phyloP scores from a whole-genome alignment of 305 asterid species.

The Andrographis paniculata region DNA sequence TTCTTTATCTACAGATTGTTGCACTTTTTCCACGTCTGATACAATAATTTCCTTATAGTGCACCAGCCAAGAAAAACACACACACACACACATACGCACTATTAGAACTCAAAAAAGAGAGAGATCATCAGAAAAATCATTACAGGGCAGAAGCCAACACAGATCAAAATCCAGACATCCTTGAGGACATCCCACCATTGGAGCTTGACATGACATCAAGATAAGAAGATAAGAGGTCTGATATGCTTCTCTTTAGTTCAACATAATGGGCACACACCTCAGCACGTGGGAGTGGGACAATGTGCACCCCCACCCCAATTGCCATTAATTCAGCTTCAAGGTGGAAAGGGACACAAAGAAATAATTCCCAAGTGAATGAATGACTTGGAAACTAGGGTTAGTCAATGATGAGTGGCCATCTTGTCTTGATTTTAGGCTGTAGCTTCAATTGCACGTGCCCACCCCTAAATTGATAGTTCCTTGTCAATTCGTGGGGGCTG shows the following conservation, averaged over 20 bases:
- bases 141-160: neutral
- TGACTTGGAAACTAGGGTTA: conserved; percentile 9
- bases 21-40: no score
- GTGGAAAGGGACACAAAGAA: neutral
- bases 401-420: conserved; percentile 20
- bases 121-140: neutral
- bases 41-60: no score
- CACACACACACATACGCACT: neutral
- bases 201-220: conserved; percentile 16
- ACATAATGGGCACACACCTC: conserved; percentile 18
- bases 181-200: conserved; percentile 7
- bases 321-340: neutral
- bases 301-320: neutral
- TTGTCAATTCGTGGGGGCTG: conserved; percentile 21
- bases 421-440: conserved; percentile 17
- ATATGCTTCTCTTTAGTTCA: conserved; percentile 28
- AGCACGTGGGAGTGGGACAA: conserved; percentile 31
- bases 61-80: neutral
- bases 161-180: neutral
- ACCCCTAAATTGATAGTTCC: conserved; percentile 25
- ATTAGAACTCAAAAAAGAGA: neutral
- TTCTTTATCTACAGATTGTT: no score
- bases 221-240: conserved; percentile 27
- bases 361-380: no score
- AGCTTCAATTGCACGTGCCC: conserved; percentile 24